Conservation (phyloP, 768 basidiomycete species). For the Suillus bovinus region DNA sequence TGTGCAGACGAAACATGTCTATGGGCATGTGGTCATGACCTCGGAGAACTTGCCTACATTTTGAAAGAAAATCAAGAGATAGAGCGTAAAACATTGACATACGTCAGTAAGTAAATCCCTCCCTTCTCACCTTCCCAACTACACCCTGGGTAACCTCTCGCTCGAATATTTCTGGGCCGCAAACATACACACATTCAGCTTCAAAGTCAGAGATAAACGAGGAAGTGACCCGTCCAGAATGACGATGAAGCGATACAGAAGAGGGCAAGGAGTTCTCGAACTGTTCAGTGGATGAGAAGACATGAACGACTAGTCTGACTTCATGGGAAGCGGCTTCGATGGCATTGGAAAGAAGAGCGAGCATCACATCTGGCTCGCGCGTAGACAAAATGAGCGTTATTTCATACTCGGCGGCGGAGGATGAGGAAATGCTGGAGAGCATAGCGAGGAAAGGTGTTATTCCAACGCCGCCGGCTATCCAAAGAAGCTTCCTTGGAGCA, state of each 20-base stretch:
- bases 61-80: conserved; percentile 30
- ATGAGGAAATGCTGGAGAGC: conserved; percentile 29
- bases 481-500: conserved; percentile 38
- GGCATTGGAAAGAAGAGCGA: conserved; percentile 36
- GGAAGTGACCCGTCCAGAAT: conserved; percentile 8
- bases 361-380: conserved; percentile 51
- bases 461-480: conserved; percentile 66
- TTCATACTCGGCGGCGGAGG: conserved; percentile 25
- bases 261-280: conserved; percentile 9
- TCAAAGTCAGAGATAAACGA: conserved; percentile 18
- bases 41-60: conserved; percentile 23
- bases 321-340: not conserved
- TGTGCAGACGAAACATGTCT: not conserved
- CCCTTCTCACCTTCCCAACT: conserved; percentile 37
- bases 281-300: conserved; percentile 33
- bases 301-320: conserved; percentile 35
- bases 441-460: conserved; percentile 66
- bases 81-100: not conserved
- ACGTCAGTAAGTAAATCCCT: conserved; percentile 47
- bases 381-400: conserved; percentile 52
- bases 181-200: conserved; percentile 39
- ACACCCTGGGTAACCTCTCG: conserved; percentile 35
- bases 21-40: not conserved
- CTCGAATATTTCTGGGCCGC: conserved; percentile 53
- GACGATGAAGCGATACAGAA: not conserved